Base-by-base conservation (phyloP, 192 early-diverging fungal genomes). In the Pilaira anomala region DNA sequence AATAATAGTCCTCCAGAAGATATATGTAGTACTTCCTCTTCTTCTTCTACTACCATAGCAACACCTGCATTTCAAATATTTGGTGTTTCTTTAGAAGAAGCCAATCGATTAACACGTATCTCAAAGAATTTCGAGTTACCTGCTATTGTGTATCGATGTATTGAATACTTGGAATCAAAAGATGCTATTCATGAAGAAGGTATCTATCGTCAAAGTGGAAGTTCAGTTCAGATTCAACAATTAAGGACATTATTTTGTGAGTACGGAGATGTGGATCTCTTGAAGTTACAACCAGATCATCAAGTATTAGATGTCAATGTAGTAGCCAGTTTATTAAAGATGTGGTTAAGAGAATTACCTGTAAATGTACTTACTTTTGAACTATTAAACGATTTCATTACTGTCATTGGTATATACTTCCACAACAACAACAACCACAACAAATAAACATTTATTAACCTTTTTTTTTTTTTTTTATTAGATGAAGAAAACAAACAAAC, bases 91-190 rank as follows among this genome's bases (percentile, higher is more conserved):
- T 74, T 99, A 29, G 91, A 94, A 62, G 81, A 85, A 30, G 90
- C 87, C 0, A 82, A 97, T 5, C 78, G 84, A 9, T 70, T 81
- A 21, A 84, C 88, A 2, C 73, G 81, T n/a, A 77, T 95, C 22
- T 84, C 82, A 16, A 90, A 92, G 45, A 80, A 83, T 7, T 88
- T 88, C 67, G 86, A 89, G 33, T 79, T 98, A 21, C 97, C 97
- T 8, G 87, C 94, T 0, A 84, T 99, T 21, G 89, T 97, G 3
- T 98, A 94, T 75, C 78, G 97, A 18, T 97, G 95, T 65, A 94
- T 99, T 55, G 96, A 99, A 80, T 99, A 92, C 52, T 73, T 99
- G 29, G 96, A 99, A 65, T 81, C 86, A 1, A 91, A 90, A 51
- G 85, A 91, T 63, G 97, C 95, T 8, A 85, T 77, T 50, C 60